Evolutionary conservation across 148 eudicot genomes (phyloP), one percentile per base, ranked within the genome.

Genomic region (Rhododendron henanense): DNA sequence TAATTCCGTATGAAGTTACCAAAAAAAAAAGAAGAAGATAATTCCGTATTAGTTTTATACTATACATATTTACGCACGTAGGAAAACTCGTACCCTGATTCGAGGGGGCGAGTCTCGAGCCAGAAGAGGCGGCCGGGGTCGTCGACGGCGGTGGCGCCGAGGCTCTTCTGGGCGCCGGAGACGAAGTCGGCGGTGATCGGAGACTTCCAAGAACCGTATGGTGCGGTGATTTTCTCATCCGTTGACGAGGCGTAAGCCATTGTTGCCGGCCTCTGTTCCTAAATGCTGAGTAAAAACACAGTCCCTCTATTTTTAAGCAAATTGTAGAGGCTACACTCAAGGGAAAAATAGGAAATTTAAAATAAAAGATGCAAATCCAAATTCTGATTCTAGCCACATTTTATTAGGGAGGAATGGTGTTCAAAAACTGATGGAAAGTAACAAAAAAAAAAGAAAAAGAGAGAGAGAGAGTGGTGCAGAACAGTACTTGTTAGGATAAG

Each of bases 151-250:
- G 90, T 75, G 82, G 94, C 99, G 19, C 96, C 97, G 39, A 96
- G 93, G 1, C 99, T 91, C 83, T 94, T 95, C 44, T 90, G 87
- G 8, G 94, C 94, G 59, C 97, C 94, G 81, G 98, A 87, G 83
- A 95, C 91, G 71, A 92, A 85, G 85, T 95, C 97, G 45, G 98
- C 92, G 79, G 97, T 95, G 90, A 96, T 92, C 50, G 99, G 97
- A 37, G 97, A 96, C 88, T 91, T 93, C 99, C 99, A 96, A 5
- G 97, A 93, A 69, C 98, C 99, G 88, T 93, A 96, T 0, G 97
- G 97, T 37, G 97, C 92, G 0, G 91, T 90, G 80, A 84, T 67
- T 87, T 84, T 93, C 51, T 77, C 78, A 18, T 84, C 82, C 2
- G 87, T 71, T n/a, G 90, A 35, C 15, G 86, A 37, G 59, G 80